phyloP scores from a whole-genome alignment of 106 monocot species.

The Dendrobium officinale region DNA sequence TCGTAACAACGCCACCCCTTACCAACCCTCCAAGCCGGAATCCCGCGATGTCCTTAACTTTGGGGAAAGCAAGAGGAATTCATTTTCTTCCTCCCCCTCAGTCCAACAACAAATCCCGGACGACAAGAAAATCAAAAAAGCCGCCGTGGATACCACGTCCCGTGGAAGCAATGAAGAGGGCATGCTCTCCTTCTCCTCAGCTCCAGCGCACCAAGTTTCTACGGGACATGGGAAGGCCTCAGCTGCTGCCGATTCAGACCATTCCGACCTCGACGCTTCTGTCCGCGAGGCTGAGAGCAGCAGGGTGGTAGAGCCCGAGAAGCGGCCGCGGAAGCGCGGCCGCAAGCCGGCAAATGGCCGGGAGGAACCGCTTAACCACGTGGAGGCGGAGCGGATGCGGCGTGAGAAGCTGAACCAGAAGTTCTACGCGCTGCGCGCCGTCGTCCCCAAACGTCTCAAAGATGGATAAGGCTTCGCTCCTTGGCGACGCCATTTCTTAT shows the following conservation, averaged over 20 bases:
- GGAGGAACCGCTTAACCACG: conserved; percentile 86
- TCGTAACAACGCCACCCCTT: conserved; percentile 4
- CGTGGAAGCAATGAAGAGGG: conserved; percentile 47
- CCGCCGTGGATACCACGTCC: conserved; percentile 34
- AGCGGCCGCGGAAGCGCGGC: conserved; percentile 65
- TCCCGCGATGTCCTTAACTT: conserved; percentile 59
- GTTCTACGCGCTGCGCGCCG: conserved; percentile 89
- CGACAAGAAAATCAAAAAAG: not conserved
- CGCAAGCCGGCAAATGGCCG: conserved; percentile 87
- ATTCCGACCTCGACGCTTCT: conserved; percentile 84
- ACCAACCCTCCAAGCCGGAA: conserved; percentile 52
- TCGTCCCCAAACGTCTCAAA: conserved; percentile 94
- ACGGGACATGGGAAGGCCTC: conserved; percentile 12
- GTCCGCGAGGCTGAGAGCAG: conserved; percentile 63
- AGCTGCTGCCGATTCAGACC: conserved; percentile 47
- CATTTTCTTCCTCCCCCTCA: conserved; percentile 17
- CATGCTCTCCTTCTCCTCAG: conserved; percentile 78
- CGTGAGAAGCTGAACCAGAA: conserved; percentile 93
- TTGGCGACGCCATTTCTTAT: conserved; percentile 81
- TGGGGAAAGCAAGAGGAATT: conserved; percentile 21
- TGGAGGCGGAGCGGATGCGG: conserved; percentile 84
- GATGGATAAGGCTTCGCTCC: conserved; percentile 97
- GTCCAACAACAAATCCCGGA: too few relatives aligned
- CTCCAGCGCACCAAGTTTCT: conserved; percentile 10
- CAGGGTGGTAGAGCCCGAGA: conserved; percentile 39